phyloP scores from a whole-genome alignment of 768 basidiomycete species.

The Fibroporia radiculosa region DNA sequence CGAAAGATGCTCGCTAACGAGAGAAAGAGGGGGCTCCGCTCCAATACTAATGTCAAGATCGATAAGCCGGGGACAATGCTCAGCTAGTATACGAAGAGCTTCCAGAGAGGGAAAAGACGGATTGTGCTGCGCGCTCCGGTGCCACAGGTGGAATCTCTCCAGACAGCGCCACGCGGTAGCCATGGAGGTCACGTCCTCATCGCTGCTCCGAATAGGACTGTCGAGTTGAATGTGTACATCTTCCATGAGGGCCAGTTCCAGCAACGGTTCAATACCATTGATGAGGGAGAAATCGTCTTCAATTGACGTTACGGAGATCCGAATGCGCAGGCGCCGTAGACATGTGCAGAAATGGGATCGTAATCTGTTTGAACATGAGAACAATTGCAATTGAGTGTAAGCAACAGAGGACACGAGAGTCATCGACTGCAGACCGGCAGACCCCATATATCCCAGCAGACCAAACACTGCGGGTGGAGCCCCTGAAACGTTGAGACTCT shows the following conservation, averaged over 20 bases:
- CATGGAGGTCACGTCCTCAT: constrained; percentile 1
- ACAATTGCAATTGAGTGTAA: no score
- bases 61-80: background rate
- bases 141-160: constrained; percentile 1
- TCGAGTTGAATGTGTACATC: constrained; percentile 1
- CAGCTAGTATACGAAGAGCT: background rate
- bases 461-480: background rate
- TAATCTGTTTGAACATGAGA: no score
- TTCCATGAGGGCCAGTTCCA: background rate
- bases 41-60: background rate
- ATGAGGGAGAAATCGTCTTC: background rate
- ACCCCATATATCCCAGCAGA: background rate
- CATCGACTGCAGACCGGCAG: background rate
- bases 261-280: background rate
- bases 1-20: background rate
- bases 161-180: constrained; percentile 1
- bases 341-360: background rate
- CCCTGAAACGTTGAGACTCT: background rate
- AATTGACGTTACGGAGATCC: background rate
- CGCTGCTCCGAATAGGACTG: background rate
- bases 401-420: background rate
- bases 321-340: background rate
- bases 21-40: background rate
- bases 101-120: background rate
- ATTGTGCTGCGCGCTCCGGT: background rate